Base-by-base conservation (phyloP, 2,329 filamentous ascomycete genomes). In the Aspergillus carbonarius region DNA sequence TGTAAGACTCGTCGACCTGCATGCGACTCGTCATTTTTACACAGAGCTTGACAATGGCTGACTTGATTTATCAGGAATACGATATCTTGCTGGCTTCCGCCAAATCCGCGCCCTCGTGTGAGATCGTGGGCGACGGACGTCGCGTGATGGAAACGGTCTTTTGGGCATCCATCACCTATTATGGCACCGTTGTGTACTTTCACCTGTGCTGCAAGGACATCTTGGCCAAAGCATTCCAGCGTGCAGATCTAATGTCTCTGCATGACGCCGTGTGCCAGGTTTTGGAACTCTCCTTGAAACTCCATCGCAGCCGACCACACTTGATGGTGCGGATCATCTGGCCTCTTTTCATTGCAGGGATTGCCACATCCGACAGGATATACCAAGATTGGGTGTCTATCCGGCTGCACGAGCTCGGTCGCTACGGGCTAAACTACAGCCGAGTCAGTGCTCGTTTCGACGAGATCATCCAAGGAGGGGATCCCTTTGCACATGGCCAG, bases 321-420 rank as follows among this genome's bases (percentile, higher is more conserved):
- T 48, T 66, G 49, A 60, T 70, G 48, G 58, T 65, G 3, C 60
- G 67, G 40, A 71, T 70, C 32, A 58, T 60, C 17, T 70, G 67
- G 68, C 68, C 65, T 8, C 55, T 70, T 9, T 67, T 68, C 37
- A 60, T 68, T 10, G 67, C 68, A 1, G 66, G 67, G 4, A 67
- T 68, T 44, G 67, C 66, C 18, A 70, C 68, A 13, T 55, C 61
- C 1, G 69, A 70, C 32, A 55, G 54, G 5, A 68, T 67, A 9
- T 66, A 66, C 54, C 62, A 65, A 46, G 68, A 70, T 54, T 71
- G 69, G 68, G 66, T 70, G 23, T 66, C 68, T 15, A 68, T 68
- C 25, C 64, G 66, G 18, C 52, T 71, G 32, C 60, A 61, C 5
- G 67, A 68, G 40, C 57, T 70, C 13, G 62, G 68, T 20, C 63